Evolutionary conservation across 495 filamentous ascomycete species (phyloP), one percentile per base, ranked within the genome.

Genomic region (Neurospora sp.): DNA sequence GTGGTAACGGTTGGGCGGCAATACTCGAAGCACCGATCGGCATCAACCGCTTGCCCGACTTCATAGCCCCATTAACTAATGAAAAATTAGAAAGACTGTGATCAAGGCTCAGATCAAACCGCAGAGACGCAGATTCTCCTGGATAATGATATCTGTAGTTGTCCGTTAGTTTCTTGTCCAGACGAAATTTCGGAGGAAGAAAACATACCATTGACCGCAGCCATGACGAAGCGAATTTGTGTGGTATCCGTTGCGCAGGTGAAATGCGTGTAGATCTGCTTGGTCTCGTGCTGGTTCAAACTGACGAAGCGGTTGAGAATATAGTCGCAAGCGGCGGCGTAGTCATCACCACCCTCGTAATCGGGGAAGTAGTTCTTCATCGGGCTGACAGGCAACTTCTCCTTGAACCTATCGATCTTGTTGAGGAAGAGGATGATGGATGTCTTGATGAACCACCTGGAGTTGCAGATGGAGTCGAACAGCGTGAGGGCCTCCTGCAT

Each of bases 321-420:
- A 82, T 98, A 98, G 81, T 98, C 94, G 82, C 94, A 98, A 44
- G 94, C 94, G 69, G 93, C 91, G 69, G 90, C 89, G 79, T 98
- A 97, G 83, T 98, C 94, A 71, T 94, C 91, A 77, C 94, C 94
- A 77, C 93, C 91, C 83, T 97, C 94, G 84, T 98, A 99, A 82
- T 99, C 96, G 68, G 96, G 94, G 90, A 99, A 99, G 85, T 98
- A 97, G 85, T 98, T 97, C 89, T 97, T 97, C 95, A 99, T 99
- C 18, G 96, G 96, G 87, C 93, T 97, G 84, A 97, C 91, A 41
- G 96, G 94, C 70, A 98, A 90, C 90, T 98, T 99, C 91, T 99
- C 96, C 87, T 97, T 96, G 89, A 98, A 99, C 71, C 96, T 86
- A 83, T 98, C 96, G 84, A 99, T 99, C 91, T 99, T 99, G 93